Conservation (phyloP, 345 rosid genomes). For the Camelina laxa region DNA sequence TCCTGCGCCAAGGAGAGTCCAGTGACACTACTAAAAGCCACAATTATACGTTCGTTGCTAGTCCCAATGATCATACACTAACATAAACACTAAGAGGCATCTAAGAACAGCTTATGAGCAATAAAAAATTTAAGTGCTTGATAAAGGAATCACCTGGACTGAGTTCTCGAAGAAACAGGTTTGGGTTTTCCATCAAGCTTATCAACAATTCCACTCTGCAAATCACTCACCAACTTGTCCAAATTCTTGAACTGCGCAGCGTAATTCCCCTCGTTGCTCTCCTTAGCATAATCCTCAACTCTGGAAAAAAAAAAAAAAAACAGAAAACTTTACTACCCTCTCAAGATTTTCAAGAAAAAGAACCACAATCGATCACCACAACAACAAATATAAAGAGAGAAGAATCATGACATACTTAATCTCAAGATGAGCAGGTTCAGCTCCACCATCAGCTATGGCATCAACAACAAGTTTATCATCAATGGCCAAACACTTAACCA, state of each 20-base stretch:
- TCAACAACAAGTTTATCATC: slow-evolving; percentile 62
- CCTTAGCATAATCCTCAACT: slow-evolving; percentile 58
- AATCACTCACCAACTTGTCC: slow-evolving; percentile 57
- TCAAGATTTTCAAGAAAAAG: neutral
- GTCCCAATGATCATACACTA: neutral
- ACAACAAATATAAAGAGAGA: neutral
- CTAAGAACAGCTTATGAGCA: neutral
- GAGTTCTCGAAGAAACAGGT: slow-evolving; percentile 42
- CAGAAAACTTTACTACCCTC: neutral
- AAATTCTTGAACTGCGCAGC: slow-evolving; percentile 65
- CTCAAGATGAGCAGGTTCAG: slow-evolving; percentile 70
- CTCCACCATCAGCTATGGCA: slow-evolving; percentile 59
- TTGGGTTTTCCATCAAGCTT: slow-evolving; percentile 49
- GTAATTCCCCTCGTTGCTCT: slow-evolving; percentile 50
- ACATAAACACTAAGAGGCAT: neutral
- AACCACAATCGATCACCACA: slow-evolving; percentile 7
- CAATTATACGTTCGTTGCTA: neutral
- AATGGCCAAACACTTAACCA: slow-evolving; percentile 76
- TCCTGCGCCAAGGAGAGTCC: neutral
- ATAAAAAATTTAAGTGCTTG: neutral
- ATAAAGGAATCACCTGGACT: slow-evolving; percentile 46
- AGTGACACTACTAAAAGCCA: neutral
- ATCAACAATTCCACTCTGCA: slow-evolving; percentile 54
- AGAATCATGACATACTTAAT: slow-evolving; percentile 53
- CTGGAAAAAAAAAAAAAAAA: slow-evolving; percentile 41